Evolutionary conservation across 2,329 filamentous ascomycete species (phyloP).

Genomic region (Diaporthe caulivora): DNA sequence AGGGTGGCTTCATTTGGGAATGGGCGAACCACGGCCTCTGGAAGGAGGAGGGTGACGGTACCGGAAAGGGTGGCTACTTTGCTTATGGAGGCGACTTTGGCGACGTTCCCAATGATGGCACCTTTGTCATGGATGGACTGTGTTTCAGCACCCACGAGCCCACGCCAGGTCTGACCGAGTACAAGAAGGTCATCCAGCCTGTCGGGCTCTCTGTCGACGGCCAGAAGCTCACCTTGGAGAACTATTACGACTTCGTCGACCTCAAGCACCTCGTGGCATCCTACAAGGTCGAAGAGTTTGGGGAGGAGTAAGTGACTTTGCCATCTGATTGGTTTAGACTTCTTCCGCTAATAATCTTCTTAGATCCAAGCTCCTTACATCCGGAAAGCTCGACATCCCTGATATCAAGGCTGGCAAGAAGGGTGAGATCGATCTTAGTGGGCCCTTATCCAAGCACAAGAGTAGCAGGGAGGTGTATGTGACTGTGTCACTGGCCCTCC

Average conservation of each 20-base stretch:
- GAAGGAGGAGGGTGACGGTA: slow-evolving; percentile 56
- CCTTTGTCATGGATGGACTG: slow-evolving; percentile 74
- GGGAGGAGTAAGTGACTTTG: slow-evolving; percentile 51
- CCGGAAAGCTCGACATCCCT: slow-evolving; percentile 56
- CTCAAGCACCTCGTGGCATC: slow-evolving; percentile 57
- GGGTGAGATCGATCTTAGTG: slow-evolving; percentile 50
- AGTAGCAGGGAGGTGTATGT: slow-evolving; percentile 57
- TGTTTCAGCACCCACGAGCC: slow-evolving; percentile 66
- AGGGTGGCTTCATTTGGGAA: slow-evolving; percentile 77
- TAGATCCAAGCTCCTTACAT: slow-evolving; percentile 45
- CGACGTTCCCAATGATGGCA: slow-evolving; percentile 70
- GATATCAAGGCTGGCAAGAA: slow-evolving; percentile 53
- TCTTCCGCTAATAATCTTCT: slow-evolving; percentile 35
- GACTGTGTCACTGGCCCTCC: slow-evolving; percentile 58
- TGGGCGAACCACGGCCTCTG: slow-evolving; percentile 73
- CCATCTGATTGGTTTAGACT: background rate
- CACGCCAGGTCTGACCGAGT: slow-evolving; percentile 67
- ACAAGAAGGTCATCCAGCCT: slow-evolving; percentile 70
- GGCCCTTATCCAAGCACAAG: slow-evolving; percentile 45
- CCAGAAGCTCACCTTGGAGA: slow-evolving; percentile 56
- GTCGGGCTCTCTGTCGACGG: slow-evolving; percentile 56
- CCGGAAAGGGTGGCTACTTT: slow-evolving; percentile 57
- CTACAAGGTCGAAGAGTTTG: slow-evolving; percentile 59
- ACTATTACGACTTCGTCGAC: slow-evolving; percentile 63
- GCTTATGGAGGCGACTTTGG: slow-evolving; percentile 74